phyloP scores from a whole-genome alignment of 352 stramenopile genomes.

The Aphanomyces invadans region DNA sequence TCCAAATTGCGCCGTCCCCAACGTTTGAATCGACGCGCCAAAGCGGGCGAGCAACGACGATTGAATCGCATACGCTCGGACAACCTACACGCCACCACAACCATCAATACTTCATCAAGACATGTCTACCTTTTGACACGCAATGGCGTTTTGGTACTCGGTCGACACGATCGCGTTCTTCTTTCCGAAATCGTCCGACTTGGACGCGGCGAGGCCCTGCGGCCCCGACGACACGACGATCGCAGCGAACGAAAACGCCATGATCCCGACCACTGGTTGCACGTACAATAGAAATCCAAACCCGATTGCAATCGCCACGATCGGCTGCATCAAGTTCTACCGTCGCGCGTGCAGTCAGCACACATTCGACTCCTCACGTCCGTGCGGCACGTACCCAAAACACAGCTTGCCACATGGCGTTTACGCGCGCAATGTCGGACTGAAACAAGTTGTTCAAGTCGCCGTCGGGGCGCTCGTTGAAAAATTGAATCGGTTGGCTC shows the following conservation, averaged over 20 bases:
- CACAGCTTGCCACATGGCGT: slow-evolving; percentile 21
- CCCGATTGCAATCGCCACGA: slow-evolving; percentile 12
- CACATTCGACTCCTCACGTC: too few relatives aligned
- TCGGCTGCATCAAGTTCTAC: slow-evolving; percentile 14
- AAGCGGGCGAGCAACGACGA: slow-evolving; percentile 8
- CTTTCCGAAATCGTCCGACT: slow-evolving; percentile 17
- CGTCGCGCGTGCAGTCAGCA: too few relatives aligned
- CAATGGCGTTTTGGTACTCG: slow-evolving; percentile 23
- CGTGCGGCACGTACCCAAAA: slow-evolving; percentile 23
- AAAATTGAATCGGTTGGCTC: slow-evolving; percentile 14
- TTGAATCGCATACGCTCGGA: slow-evolving; percentile 16
- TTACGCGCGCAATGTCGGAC: slow-evolving; percentile 20
- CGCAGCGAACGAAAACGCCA: slow-evolving; percentile 13
- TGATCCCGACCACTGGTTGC: slow-evolving; percentile 2
- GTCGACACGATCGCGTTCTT: slow-evolving; percentile 11
- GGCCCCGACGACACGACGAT: slow-evolving; percentile 15
- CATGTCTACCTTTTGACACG: slow-evolving; percentile 18
- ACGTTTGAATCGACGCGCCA: not conserved
- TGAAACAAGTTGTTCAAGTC: slow-evolving; percentile 24
- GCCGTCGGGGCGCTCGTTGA: slow-evolving; percentile 4
- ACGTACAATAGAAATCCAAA: slow-evolving; percentile 11
- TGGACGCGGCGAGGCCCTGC: not conserved
- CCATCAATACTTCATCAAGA: not conserved
- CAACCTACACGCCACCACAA: too few relatives aligned
- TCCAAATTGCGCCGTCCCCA: slow-evolving; percentile 6